phyloP scores from a whole-genome alignment of 2,329 filamentous ascomycete species.

The Emergomyces orientalis region DNA sequence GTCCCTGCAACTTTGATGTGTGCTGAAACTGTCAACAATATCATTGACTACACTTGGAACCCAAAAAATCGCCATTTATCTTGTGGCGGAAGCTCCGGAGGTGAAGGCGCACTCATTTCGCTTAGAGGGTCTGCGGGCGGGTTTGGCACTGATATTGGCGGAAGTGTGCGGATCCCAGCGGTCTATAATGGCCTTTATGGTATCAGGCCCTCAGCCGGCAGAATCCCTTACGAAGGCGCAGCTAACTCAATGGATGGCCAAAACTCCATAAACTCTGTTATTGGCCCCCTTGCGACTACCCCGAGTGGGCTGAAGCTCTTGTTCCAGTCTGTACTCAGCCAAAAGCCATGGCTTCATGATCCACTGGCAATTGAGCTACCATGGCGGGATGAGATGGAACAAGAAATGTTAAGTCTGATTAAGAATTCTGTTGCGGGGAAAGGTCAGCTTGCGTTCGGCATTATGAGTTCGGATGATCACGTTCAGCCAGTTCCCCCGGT shows the following conservation, averaged over 20 bases:
- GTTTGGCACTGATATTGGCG: conserved; percentile 50
- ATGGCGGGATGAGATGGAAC: conserved; percentile 46
- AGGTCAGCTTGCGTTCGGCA: conserved; percentile 44
- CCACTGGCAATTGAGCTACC: conserved; percentile 57
- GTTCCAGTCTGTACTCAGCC: conserved; percentile 47
- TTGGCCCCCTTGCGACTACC: conserved; percentile 54
- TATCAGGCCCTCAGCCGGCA: conserved; percentile 45
- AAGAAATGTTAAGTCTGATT: conserved; percentile 30
- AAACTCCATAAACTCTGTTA: conserved; percentile 51
- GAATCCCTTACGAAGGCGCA: conserved; percentile 48
- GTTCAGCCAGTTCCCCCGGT: conserved; percentile 50
- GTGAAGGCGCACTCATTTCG: conserved; percentile 48
- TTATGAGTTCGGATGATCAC: conserved; percentile 45
- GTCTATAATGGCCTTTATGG: conserved; percentile 52
- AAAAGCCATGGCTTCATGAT: conserved; percentile 57
- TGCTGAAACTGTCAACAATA: conserved; percentile 53
- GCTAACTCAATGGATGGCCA: conserved; percentile 58
- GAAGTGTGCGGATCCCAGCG: conserved; percentile 50
- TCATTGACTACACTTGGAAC: conserved; percentile 50
- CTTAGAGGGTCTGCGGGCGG: conserved; percentile 46
- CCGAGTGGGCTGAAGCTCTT: conserved; percentile 47
- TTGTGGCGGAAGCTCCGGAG: conserved; percentile 50
- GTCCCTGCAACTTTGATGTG: conserved; percentile 49
- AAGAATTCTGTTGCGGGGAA: conserved; percentile 24
- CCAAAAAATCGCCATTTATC: conserved; percentile 48